Evolutionary conservation across 2,329 filamentous ascomycete species (phyloP).

Genomic region (Fusarium nelsonii): DNA sequence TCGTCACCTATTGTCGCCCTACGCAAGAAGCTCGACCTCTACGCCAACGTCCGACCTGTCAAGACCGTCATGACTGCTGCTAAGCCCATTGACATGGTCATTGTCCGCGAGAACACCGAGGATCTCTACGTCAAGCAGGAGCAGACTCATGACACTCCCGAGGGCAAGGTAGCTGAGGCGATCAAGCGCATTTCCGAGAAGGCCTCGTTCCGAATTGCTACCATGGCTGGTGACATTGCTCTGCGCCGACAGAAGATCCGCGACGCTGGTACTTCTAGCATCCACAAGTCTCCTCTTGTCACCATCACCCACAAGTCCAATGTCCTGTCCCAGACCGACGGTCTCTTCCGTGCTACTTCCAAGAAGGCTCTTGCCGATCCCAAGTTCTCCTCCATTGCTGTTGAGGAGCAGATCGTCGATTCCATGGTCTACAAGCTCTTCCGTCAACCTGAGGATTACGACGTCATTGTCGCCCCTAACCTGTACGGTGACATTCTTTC

Average conservation of each 20-base stretch:
- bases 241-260: slow-evolving; percentile 86
- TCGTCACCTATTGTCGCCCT: slow-evolving; percentile 96
- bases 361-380: slow-evolving; percentile 76
- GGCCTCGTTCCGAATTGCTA: slow-evolving; percentile 86
- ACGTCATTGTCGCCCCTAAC: slow-evolving; percentile 97
- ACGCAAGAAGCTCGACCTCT: slow-evolving; percentile 93
- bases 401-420: slow-evolving; percentile 99
- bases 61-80: slow-evolving; percentile 78
- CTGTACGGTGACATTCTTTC: slow-evolving; percentile 97
- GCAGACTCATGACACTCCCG: slow-evolving; percentile 79
- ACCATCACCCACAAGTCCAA: slow-evolving; percentile 99
- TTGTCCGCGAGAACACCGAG: slow-evolving; percentile 98
- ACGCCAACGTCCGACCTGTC: slow-evolving; percentile 97
- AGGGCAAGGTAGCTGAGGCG: slow-evolving; percentile 91
- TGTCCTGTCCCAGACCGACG: slow-evolving; percentile 95
- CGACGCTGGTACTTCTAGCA: slow-evolving; percentile 66
- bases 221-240: slow-evolving; percentile 95
- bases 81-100: slow-evolving; percentile 91
- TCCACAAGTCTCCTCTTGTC: slow-evolving; percentile 79
- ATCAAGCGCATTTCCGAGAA: slow-evolving; percentile 96
- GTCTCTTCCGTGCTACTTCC: slow-evolving; percentile 87
- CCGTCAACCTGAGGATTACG: slow-evolving; percentile 93
- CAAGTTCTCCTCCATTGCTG: slow-evolving; percentile 72
- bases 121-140: slow-evolving; percentile 99
- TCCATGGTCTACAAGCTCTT: slow-evolving; percentile 99